These are phyloP conservation scores for Lasiodiplodia citricola DNA, from an alignment of 2,329 filamentous ascomycete species.

Conservation along the genomic window DNA sequence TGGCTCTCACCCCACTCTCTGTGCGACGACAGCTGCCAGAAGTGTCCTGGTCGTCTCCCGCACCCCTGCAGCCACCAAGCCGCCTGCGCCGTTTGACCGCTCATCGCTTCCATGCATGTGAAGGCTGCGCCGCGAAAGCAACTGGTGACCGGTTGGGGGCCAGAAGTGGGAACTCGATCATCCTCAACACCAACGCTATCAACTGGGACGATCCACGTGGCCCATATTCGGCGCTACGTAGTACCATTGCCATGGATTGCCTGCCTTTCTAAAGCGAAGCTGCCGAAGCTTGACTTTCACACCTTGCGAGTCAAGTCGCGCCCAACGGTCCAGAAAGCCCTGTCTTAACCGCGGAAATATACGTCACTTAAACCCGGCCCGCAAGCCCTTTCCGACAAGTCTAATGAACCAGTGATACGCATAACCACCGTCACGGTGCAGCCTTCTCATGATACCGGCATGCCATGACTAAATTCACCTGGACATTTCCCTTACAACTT, in stretches of 20 bases:
- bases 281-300: slow-evolving; percentile 1
- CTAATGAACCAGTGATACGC: not conserved
- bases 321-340: slow-evolving; percentile 11
- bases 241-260: slow-evolving; percentile 10
- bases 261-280: not conserved
- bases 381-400: not conserved
- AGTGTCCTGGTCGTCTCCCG: not conserved
- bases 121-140: slow-evolving; percentile 10
- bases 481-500: not conserved
- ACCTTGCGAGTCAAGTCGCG: slow-evolving; percentile 11
- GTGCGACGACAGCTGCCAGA: slow-evolving; percentile 3
- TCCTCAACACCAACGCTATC: not conserved
- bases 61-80: slow-evolving; percentile 4
- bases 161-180: slow-evolving; percentile 11
- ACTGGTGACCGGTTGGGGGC: not conserved
- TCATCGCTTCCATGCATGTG: slow-evolving; percentile 22
- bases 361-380: not conserved
- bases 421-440: not conserved
- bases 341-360: slow-evolving; percentile 4
- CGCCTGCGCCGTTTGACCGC: slow-evolving; percentile 12
- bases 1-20: slow-evolving; percentile 13
- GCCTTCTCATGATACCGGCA: not conserved
- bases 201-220: slow-evolving; percentile 1
- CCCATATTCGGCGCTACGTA: not conserved
- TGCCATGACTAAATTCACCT: not conserved